These are phyloP conservation scores for Emydomyces testavorans DNA, from an alignment of 2,329 filamentous ascomycete species.

Conservation along the genomic window DNA sequence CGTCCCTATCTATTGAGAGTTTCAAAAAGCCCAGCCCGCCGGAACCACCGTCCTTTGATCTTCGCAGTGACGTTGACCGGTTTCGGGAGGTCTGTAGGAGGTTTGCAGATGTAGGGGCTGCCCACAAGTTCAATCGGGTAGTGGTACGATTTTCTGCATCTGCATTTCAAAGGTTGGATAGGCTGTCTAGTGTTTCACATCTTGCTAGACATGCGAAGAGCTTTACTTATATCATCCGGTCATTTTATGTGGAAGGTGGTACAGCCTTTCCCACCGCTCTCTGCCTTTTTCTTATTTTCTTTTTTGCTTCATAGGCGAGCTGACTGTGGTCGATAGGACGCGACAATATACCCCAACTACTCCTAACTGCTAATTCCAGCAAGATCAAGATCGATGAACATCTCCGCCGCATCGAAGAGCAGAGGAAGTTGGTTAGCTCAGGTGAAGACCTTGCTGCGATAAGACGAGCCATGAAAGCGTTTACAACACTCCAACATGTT, in stretches of 20 bases:
- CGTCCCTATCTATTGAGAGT: conserved; percentile 46
- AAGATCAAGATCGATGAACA: conserved; percentile 19
- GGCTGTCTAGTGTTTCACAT: conserved; percentile 37
- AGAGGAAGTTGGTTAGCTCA: conserved; percentile 38
- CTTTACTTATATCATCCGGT: conserved; percentile 45
- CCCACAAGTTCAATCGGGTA: conserved; percentile 41
- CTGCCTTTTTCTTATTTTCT: background rate
- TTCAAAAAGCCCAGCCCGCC: conserved; percentile 37
- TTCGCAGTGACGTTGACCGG: conserved; percentile 17
- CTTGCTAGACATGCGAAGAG: conserved; percentile 42
- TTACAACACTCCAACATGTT: conserved; percentile 51
- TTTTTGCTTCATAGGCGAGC: background rate
- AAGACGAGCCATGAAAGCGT: conserved; percentile 45
- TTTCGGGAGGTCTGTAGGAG: conserved; percentile 39
- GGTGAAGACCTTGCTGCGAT: conserved; percentile 44
- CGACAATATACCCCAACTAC: conserved; percentile 16
- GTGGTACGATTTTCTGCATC: conserved; percentile 40
- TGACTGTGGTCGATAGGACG: conserved; percentile 12
- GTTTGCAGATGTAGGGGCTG: conserved; percentile 40
- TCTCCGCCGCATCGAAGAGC: conserved; percentile 27
- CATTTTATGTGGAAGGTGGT: conserved; percentile 42
- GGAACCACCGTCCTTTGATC: conserved; percentile 16
- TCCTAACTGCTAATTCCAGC: conserved; percentile 16
- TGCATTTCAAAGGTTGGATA: conserved; percentile 39
- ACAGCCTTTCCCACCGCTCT: conserved; percentile 9